Conservation (phyloP, 2,329 filamentous ascomycete genomes). For the Ophiosphaerella herpotricha region DNA sequence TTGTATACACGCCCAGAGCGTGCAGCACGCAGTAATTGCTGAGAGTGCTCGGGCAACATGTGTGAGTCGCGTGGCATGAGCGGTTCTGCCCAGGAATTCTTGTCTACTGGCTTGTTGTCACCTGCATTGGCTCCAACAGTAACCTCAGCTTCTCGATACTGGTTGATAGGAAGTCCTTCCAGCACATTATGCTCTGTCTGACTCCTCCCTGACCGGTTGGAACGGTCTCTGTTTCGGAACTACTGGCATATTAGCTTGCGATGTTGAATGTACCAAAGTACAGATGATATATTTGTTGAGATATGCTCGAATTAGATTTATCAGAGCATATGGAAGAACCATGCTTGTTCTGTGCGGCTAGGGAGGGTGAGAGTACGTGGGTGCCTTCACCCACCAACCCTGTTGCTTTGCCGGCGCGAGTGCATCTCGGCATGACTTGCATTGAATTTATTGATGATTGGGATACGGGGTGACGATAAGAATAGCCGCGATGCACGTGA, state of each 20-base stretch:
- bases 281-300: neutral
- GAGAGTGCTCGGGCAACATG: constrained; percentile 76
- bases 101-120: constrained; percentile 64
- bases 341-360: too few relatives aligned
- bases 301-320: neutral
- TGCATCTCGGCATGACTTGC: neutral
- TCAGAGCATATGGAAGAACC: neutral
- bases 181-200: constrained; percentile 69
- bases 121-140: constrained; percentile 69
- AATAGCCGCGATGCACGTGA: constrained; percentile 14
- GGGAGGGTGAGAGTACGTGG: too few relatives aligned
- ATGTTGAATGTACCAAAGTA: neutral
- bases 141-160: constrained; percentile 77
- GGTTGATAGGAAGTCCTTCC: constrained; percentile 81
- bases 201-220: constrained; percentile 61
- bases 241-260: constrained; percentile 38
- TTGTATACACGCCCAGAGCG: constrained; percentile 79
- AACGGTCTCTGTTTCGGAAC: constrained; percentile 62
- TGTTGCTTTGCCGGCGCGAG: too few relatives aligned
- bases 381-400: too few relatives aligned
- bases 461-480: neutral
- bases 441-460: neutral
- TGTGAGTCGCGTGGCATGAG: constrained; percentile 88
- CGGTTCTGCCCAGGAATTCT: constrained; percentile 76
- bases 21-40: constrained; percentile 80